phyloP scores from a whole-genome alignment of 2,329 filamentous ascomycete genomes.

The Berkeleyomyces rouxiae region DNA sequence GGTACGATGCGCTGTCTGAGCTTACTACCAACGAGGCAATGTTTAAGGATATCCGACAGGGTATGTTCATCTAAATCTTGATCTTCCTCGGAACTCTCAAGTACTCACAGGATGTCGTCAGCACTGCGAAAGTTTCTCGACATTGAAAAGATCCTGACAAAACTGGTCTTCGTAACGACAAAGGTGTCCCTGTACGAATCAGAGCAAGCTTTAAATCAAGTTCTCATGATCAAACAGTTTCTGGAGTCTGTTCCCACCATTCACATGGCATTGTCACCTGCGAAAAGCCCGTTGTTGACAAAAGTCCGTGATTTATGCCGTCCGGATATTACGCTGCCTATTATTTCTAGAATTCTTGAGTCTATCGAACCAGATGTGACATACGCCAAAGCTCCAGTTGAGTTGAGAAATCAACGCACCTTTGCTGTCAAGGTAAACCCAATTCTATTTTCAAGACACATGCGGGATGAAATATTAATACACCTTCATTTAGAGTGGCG shows the following conservation, averaged over 20 bases:
- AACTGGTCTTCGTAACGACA: constrained; percentile 63
- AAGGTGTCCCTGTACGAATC: constrained; percentile 49
- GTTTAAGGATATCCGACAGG: constrained; percentile 59
- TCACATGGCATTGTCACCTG: constrained; percentile 48
- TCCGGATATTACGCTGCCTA: constrained; percentile 40
- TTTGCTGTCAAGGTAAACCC: constrained; percentile 61
- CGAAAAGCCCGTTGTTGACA: constrained; percentile 45
- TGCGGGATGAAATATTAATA: not conserved
- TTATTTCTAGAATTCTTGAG: constrained; percentile 47
- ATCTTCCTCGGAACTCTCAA: not conserved
- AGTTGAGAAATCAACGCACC: constrained; percentile 74
- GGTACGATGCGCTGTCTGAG: constrained; percentile 75
- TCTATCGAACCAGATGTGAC: constrained; percentile 68
- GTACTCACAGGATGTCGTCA: not conserved
- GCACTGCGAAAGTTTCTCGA: constrained; percentile 44
- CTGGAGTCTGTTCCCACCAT: constrained; percentile 50
- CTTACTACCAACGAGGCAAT: constrained; percentile 68
- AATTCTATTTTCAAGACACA: not conserved
- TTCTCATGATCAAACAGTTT: constrained; percentile 76
- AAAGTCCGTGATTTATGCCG: constrained; percentile 55
- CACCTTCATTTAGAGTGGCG: constrained; percentile 39
- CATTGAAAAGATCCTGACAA: constrained; percentile 43
- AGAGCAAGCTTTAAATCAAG: constrained; percentile 70
- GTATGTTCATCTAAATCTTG: constrained; percentile 23
- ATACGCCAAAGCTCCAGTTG: constrained; percentile 63